Conservation (phyloP, 2,329 filamentous ascomycete species). For the Clarireedia paspali region DNA sequence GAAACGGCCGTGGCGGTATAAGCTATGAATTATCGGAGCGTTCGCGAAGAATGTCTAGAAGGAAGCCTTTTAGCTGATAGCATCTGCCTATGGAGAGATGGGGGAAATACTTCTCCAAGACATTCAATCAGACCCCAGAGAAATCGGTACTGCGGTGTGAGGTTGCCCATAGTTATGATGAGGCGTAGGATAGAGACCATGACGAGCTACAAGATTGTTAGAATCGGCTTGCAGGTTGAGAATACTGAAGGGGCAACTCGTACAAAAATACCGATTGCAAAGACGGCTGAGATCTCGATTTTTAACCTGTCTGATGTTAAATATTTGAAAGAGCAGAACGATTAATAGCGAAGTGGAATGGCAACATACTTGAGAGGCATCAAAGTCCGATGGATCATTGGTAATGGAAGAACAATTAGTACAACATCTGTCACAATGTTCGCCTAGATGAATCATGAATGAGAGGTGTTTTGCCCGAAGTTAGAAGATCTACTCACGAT, state of each 20-base stretch:
- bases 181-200: conserved; percentile 6
- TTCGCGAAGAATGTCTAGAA: conserved; percentile 19
- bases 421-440: conserved; percentile 16
- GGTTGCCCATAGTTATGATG: not conserved
- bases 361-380: conserved; percentile 9
- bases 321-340: not conserved
- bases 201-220: conserved; percentile 10
- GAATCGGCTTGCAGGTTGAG: not conserved
- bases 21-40: conserved; percentile 17
- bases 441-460: conserved; percentile 4
- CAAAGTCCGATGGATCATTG: conserved; percentile 13
- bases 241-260: not conserved
- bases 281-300: conserved; percentile 12
- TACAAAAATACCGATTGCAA: conserved; percentile 16
- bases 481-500: not conserved
- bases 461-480: not conserved
- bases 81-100: no score
- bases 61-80: not conserved
- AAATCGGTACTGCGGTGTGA: not conserved
- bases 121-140: conserved; percentile 16
- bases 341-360: not conserved
- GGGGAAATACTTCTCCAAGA: conserved; percentile 14
- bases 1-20: conserved; percentile 15
- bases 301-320: conserved; percentile 8
- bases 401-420: conserved; percentile 16